Conservation (phyloP, 352 stramenopile species). For the Ochromonadaceae sp. region DNA sequence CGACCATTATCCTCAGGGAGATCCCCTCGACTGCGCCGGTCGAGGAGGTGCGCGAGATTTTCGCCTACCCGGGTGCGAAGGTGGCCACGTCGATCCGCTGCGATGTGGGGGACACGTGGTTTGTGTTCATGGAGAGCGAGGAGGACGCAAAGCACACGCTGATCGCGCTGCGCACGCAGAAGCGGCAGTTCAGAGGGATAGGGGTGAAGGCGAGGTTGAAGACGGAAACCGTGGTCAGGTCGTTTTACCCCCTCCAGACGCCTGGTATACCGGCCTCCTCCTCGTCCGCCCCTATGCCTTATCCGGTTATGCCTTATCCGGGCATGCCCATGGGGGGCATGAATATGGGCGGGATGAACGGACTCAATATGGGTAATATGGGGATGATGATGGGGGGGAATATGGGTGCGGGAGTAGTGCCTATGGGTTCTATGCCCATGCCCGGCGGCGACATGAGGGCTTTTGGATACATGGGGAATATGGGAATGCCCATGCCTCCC, state of each 20-base stretch:
- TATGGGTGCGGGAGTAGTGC: background rate
- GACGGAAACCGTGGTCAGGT: conserved; percentile 74
- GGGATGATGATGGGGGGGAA: conserved; percentile 31
- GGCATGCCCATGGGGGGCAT: too few species aligned
- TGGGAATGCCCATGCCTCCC: background rate
- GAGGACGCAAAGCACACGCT: conserved; percentile 61
- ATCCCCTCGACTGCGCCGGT: conserved; percentile 63
- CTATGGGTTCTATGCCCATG: conserved; percentile 6
- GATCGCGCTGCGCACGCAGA: conserved; percentile 61
- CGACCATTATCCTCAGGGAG: conserved; percentile 76
- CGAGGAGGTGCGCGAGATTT: conserved; percentile 65
- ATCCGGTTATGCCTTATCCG: background rate
- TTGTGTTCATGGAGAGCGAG: conserved; percentile 39
- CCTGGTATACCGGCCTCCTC: conserved; percentile 9
- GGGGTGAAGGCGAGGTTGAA: conserved; percentile 73
- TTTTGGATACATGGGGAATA: conserved; percentile 19
- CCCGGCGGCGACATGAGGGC: conserved; percentile 15
- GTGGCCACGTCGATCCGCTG: conserved; percentile 58
- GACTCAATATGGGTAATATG: conserved; percentile 8
- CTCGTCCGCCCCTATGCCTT: conserved; percentile 19
- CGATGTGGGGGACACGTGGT: conserved; percentile 76
- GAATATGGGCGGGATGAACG: conserved; percentile 22
- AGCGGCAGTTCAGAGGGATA: conserved; percentile 51
- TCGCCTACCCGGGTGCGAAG: conserved; percentile 44
- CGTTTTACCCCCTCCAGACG: conserved; percentile 50